Conservation (phyloP, 1,284 basidiomycete species). For the Anthracocystis setariae region DNA sequence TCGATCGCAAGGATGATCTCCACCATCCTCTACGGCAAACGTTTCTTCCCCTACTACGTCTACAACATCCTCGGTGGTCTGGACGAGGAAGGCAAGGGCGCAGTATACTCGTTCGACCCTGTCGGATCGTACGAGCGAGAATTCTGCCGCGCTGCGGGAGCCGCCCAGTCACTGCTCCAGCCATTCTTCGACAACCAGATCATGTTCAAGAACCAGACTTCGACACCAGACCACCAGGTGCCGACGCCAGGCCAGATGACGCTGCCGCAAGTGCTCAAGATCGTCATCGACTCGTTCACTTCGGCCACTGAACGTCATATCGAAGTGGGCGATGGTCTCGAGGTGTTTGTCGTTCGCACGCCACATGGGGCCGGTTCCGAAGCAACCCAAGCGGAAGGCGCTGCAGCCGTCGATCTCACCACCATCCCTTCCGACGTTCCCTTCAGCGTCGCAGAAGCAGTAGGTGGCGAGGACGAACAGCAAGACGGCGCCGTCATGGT, state of each 20-base stretch:
- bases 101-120: slow-evolving; percentile 66
- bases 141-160: slow-evolving; percentile 65
- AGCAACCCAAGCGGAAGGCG: slow-evolving; percentile 11
- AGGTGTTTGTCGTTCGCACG: slow-evolving; percentile 64
- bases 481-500: slow-evolving; percentile 61
- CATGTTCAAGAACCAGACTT: slow-evolving; percentile 65
- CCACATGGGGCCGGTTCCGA: slow-evolving; percentile 1
- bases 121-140: slow-evolving; percentile 66
- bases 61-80: slow-evolving; percentile 67
- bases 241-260: slow-evolving; percentile 63
- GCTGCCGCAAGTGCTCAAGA: slow-evolving; percentile 56
- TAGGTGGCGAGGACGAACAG: slow-evolving; percentile 64
- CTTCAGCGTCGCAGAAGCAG: slow-evolving; percentile 59
- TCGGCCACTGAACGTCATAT: slow-evolving; percentile 66
- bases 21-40: slow-evolving; percentile 66
- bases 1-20: slow-evolving; percentile 66
- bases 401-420: slow-evolving; percentile 47
- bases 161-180: slow-evolving; percentile 65
- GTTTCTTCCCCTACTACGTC: slow-evolving; percentile 68
- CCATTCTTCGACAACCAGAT: slow-evolving; percentile 67
- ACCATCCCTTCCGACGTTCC: slow-evolving; percentile 32
- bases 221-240: slow-evolving; percentile 51
- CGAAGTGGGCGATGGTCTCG: slow-evolving; percentile 66
- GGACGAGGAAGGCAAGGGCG: slow-evolving; percentile 66
- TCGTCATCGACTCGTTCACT: slow-evolving; percentile 65